Base-by-base conservation (phyloP, 768 basidiomycete species). In the Pleurotus pulmonarius region DNA sequence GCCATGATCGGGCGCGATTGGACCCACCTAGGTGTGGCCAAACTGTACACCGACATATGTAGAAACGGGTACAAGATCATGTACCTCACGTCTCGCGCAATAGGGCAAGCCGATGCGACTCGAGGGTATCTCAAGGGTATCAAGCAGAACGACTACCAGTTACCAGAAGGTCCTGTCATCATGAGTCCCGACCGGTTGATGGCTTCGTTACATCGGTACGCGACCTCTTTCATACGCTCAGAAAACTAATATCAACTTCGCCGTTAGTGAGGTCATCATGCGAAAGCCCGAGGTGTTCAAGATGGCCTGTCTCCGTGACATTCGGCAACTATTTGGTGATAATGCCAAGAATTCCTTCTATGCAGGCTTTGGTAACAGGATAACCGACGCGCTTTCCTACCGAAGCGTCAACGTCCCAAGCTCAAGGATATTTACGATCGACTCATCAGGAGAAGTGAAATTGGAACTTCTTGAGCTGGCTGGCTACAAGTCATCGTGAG, bases 281-380 rank as follows among this genome's bases (percentile, higher is more conserved):
- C 88, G 95, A 38, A 98, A 98, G 70, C 97, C 97, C 0, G 97
- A 99, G 67, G 83, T 98, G n/a, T 99, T 99, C 82, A 99, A 99
- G 75, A 99, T 99, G 97, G 94, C 96, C 1, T 98, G 95, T 73
- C 73, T 98, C 57, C 82, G 94, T 43, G 97, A 98, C 72, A 96
- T 98, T 54, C 92, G 92, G 61, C 79, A 94, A 18, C 70, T 98
- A 5, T 99, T 98, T 65, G 90, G 90, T 4, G 83, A 86, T 38
- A 77, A 77, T 25, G 72, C 76, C 29, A 77, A 81, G 60, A 88
- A 83, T 60, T 89, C 94, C 0, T 99, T 98, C 74, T 98, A 95
- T 66, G 92, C 94, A 39, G 97, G 97, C 2, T 99, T 99, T 68
- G 97, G 97, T 5, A 99, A 99, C 66, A 84, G 96, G 34, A 98